These are phyloP conservation scores for Boletus sensibilis DNA, from an alignment of 768 basidiomycete genomes.

Conservation along the genomic window DNA sequence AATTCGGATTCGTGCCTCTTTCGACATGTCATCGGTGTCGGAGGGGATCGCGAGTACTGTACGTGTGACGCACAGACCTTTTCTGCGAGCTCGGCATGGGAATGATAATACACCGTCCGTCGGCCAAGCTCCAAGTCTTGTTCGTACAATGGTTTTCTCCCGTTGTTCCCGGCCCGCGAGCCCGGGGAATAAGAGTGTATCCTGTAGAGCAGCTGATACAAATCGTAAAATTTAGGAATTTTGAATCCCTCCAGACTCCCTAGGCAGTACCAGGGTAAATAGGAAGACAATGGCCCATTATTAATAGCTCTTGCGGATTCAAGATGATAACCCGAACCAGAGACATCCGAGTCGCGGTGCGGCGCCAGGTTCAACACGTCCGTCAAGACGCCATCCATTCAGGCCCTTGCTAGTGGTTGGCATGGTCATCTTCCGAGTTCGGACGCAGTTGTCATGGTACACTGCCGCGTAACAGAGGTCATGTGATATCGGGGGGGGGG, in stretches of 20 bases:
- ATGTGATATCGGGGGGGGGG: not conserved
- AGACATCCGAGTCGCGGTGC: not conserved
- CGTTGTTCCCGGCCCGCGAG: not conserved
- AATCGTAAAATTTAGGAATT: not conserved
- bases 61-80: not conserved
- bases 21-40: not conserved
- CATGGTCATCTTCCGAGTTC: not conserved
- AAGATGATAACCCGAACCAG: not conserved
- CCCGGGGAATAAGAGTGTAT: not conserved
- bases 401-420: not conserved
- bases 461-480: no score
- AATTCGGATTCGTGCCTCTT: not conserved
- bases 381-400: not conserved
- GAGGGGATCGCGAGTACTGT: not conserved
- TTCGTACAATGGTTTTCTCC: not conserved
- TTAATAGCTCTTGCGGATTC: not conserved
- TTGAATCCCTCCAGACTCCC: no score
- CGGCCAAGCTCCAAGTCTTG: not conserved
- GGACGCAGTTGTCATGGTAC: not conserved
- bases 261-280: not conserved
- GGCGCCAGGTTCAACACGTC: not conserved
- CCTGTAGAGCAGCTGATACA: not conserved
- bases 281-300: no score
- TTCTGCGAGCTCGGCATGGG: not conserved
- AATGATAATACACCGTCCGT: constrained; percentile 1